phyloP scores from a whole-genome alignment of 192 early-diverging fungal genomes.

The Coemansia sp. region DNA sequence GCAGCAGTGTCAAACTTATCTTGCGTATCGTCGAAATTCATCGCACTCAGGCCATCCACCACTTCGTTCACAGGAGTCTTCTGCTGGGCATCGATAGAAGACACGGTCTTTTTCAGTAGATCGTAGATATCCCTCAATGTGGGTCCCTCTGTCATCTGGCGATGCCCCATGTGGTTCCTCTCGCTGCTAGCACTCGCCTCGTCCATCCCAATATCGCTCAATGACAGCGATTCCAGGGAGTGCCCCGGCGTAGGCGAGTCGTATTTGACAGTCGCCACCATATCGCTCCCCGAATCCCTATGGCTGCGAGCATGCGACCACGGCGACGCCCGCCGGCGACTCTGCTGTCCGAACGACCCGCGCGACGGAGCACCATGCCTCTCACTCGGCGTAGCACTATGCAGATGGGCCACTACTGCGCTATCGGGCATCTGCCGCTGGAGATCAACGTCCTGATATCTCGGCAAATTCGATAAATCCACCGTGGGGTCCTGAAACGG shows the following conservation, averaged over 20 bases:
- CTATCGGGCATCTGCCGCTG: neutral
- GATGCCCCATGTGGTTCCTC: neutral
- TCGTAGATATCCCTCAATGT: conserved; percentile 42
- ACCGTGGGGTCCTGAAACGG: conserved; percentile 54
- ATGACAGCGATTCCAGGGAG: conserved; percentile 1
- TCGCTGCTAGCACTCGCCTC: neutral
- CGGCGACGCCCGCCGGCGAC: neutral
- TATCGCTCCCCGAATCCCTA: neutral
- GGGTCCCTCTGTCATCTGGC: conserved; percentile 4
- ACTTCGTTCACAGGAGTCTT: neutral
- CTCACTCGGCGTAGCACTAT: neutral
- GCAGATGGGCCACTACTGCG: neutral
- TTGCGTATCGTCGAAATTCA: neutral
- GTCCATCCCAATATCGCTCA: conserved; percentile 5
- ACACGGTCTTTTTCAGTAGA: conserved; percentile 25
- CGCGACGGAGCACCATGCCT: neutral
- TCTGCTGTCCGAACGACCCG: neutral
- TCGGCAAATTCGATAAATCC: conserved; percentile 30
- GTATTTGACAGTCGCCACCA: conserved; percentile 19
- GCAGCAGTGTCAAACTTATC: neutral
- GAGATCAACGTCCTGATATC: conserved; percentile 28
- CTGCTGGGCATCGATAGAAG: conserved; percentile 6
- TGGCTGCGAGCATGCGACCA: neutral
- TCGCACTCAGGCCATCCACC: neutral
- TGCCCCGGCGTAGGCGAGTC: conserved; percentile 17